phyloP scores from a whole-genome alignment of 2,329 filamentous ascomycete species.

The Colletotrichum cordylinicola region DNA sequence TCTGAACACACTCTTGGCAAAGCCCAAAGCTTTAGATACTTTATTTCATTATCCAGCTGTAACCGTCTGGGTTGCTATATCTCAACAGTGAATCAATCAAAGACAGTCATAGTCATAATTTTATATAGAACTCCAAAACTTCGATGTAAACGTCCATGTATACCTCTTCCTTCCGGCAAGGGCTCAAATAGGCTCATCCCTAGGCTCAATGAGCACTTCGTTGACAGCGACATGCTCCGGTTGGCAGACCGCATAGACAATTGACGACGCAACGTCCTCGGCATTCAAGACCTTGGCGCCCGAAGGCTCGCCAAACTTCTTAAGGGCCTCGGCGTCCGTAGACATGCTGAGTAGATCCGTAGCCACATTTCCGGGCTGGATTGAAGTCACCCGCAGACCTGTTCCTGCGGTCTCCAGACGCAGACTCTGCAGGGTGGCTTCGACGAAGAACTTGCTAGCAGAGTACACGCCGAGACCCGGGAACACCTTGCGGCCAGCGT shows the following conservation, averaged over 20 bases:
- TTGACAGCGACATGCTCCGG: constrained; percentile 80
- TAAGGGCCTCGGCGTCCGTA: constrained; percentile 76
- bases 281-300: constrained; percentile 79
- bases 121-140: not conserved
- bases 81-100: not conserved
- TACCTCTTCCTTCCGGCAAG: not conserved
- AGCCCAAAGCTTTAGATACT: not conserved
- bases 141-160: not conserved
- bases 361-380: constrained; percentile 79
- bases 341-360: constrained; percentile 78
- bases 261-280: constrained; percentile 74
- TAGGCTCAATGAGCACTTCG: constrained; percentile 79
- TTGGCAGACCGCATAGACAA: constrained; percentile 77
- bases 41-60: not conserved
- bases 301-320: constrained; percentile 78
- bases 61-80: not conserved
- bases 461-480: constrained; percentile 84
- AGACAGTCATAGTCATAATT: not conserved
- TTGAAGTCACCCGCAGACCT: constrained; percentile 73
- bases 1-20: not conserved
- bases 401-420: constrained; percentile 78
- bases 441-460: constrained; percentile 85
- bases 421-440: constrained; percentile 77
- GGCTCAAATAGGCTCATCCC: constrained; percentile 72
- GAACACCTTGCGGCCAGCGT: constrained; percentile 83